Conservation (phyloP, 2,329 filamentous ascomycete genomes). For the Trichoderma arundinaceum region DNA sequence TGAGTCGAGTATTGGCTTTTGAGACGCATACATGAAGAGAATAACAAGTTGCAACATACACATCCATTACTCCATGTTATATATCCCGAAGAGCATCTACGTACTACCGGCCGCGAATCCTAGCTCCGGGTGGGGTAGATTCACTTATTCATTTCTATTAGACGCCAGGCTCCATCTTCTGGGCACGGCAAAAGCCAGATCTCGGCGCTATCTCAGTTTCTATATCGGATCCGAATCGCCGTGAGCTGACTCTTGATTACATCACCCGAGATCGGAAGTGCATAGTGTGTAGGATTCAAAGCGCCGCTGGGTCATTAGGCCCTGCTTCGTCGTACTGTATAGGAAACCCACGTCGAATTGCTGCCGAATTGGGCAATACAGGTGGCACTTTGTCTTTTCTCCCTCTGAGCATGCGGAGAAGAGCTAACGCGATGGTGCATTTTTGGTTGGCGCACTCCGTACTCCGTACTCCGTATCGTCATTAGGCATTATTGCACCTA, state of each 20-base stretch:
- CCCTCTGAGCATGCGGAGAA: not conserved
- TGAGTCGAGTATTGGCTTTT: too few relatives aligned
- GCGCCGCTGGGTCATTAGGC: not conserved
- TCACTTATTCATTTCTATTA: not conserved
- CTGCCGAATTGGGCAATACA: not conserved
- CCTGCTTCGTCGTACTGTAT: not conserved
- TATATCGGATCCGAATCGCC: not conserved
- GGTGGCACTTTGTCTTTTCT: too few relatives aligned
- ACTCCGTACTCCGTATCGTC: too few relatives aligned
- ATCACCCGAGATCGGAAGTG: conserved; percentile 4
- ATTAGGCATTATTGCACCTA: too few relatives aligned
- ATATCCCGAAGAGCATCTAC: too few relatives aligned
- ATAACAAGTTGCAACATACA: not conserved
- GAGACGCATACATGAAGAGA: not conserved
- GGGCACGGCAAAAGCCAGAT: not conserved
- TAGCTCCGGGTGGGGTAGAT: not conserved
- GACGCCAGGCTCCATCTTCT: not conserved
- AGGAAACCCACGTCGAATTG: conserved; percentile 20
- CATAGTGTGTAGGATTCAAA: not conserved
- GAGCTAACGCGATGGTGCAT: not conserved
- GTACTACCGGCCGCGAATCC: not conserved
- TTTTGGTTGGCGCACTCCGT: too few relatives aligned
- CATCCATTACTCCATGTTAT: not conserved
- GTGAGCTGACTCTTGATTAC: not conserved
- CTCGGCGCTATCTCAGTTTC: too few relatives aligned